Conservation (phyloP, 805 yeast genomes). For the Candida rishiriensis region DNA sequence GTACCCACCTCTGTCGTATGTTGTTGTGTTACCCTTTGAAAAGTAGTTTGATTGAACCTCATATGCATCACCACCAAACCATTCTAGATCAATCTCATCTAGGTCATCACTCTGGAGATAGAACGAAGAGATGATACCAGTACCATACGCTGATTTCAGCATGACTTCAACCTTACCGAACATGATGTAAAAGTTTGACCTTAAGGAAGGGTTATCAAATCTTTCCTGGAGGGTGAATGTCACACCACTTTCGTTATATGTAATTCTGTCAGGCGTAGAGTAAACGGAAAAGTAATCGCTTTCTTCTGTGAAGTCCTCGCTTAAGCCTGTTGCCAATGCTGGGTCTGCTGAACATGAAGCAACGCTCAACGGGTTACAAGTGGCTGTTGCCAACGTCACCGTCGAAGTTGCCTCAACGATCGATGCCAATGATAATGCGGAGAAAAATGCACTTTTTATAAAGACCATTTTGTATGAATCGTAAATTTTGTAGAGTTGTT, state of each 20-base stretch:
- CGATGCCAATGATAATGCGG: conserved; percentile 1
- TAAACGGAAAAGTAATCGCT: conserved; percentile 40
- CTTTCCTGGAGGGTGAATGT: conserved; percentile 53
- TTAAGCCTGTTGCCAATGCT: conserved; percentile 57
- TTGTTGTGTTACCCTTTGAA: conserved; percentile 71
- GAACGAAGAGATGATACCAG: conserved; percentile 76
- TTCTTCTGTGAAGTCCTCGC: conserved; percentile 47
- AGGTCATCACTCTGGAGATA: conserved; percentile 78
- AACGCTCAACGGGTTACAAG: conserved; percentile 31
- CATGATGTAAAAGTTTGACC: conserved; percentile 80
- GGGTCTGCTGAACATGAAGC: conserved; percentile 37
- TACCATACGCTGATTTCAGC: conserved; percentile 69
- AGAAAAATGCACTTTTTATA: not conserved
- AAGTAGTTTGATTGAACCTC: conserved; percentile 78
- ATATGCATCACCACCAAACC: conserved; percentile 74
- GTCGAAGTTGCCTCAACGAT: conserved; percentile 7
- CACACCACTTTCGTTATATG: conserved; percentile 54
- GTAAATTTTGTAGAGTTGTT: not conserved
- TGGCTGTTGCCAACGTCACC: conserved; percentile 13
- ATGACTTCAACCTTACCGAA: conserved; percentile 78
- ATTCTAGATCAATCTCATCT: conserved; percentile 87
- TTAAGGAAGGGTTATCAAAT: conserved; percentile 73
- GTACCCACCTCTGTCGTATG: conserved; percentile 77
- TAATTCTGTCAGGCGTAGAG: conserved; percentile 40
- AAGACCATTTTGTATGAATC: not conserved